phyloP scores from a whole-genome alignment of 1,139 yeast species.

The Yamadazyma taylorii region DNA sequence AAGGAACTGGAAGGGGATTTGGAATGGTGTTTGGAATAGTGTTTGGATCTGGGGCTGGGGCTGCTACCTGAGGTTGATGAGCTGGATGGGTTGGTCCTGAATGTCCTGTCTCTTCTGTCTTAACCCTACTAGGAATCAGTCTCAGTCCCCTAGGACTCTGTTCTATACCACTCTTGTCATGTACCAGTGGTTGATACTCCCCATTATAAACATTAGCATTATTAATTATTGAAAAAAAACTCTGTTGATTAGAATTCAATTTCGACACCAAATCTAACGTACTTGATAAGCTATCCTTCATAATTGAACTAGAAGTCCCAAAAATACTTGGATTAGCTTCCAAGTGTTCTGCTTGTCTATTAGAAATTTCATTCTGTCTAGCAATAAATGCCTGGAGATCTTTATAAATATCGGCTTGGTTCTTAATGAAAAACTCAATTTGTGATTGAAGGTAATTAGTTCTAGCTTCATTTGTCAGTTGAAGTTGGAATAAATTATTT shows the following conservation, averaged over 20 bases:
- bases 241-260: constrained; percentile 10
- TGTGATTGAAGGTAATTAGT: constrained; percentile 19
- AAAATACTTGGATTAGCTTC: constrained; percentile 17
- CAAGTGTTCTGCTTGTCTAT: constrained; percentile 21
- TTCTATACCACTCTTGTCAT: too few relatives aligned
- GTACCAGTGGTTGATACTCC: too few relatives aligned
- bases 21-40: not conserved
- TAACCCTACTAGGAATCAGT: too few relatives aligned
- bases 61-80: too few relatives aligned
- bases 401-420: constrained; percentile 17
- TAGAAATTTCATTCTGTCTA: constrained; percentile 21
- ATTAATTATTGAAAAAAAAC: constrained; percentile 11
- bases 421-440: constrained; percentile 16
- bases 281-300: constrained; percentile 6
- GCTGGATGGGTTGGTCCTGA: too few relatives aligned
- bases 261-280: constrained; percentile 6
- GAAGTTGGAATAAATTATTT: constrained; percentile 9
- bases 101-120: too few relatives aligned
- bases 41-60: not conserved
- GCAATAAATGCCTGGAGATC: constrained; percentile 19
- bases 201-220: constrained; percentile 7
- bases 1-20: not conserved
- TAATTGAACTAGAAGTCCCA: constrained; percentile 1
- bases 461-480: constrained; percentile 15
- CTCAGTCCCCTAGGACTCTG: too few relatives aligned